phyloP scores from a whole-genome alignment of 2,329 filamentous ascomycete species.

The Cucurbitaria berberidis region DNA sequence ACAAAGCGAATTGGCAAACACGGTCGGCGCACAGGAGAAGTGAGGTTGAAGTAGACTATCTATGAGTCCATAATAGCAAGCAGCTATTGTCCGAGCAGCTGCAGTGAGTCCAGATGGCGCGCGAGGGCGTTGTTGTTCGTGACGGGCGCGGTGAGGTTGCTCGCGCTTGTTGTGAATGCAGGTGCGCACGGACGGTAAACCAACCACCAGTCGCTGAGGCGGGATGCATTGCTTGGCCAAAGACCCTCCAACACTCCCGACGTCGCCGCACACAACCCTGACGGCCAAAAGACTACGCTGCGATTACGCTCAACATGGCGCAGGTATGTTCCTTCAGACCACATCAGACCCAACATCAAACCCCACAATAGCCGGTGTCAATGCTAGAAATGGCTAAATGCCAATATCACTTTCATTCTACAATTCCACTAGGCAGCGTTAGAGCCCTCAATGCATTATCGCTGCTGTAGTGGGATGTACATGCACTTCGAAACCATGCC shows the following conservation, averaged over 20 bases:
- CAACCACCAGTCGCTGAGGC: background rate
- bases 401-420: background rate
- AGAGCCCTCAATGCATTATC: too few relatives aligned
- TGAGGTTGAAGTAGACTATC: slow-evolving; percentile 11
- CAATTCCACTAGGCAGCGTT: too few relatives aligned
- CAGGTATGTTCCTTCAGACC: slow-evolving; percentile 25
- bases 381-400: background rate
- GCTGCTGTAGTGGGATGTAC: too few relatives aligned
- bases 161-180: slow-evolving; percentile 34
- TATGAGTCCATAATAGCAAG: slow-evolving; percentile 20
- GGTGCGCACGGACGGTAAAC: slow-evolving; percentile 8
- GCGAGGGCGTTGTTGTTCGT: slow-evolving; percentile 15
- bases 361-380: too few relatives aligned
- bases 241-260: slow-evolving; percentile 7
- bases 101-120: slow-evolving; percentile 10
- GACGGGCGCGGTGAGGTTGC: slow-evolving; percentile 20
- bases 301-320: slow-evolving; percentile 24
- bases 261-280: slow-evolving; percentile 20
- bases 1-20: slow-evolving; percentile 49
- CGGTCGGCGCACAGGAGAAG: slow-evolving; percentile 22
- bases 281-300: background rate
- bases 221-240: slow-evolving; percentile 9
- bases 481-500: background rate
- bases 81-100: slow-evolving; percentile 14
- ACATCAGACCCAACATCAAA: too few relatives aligned